These are phyloP conservation scores for Suhomyces atakaporum DNA, from an alignment of 1,139 yeast species.

Conservation along the genomic window DNA sequence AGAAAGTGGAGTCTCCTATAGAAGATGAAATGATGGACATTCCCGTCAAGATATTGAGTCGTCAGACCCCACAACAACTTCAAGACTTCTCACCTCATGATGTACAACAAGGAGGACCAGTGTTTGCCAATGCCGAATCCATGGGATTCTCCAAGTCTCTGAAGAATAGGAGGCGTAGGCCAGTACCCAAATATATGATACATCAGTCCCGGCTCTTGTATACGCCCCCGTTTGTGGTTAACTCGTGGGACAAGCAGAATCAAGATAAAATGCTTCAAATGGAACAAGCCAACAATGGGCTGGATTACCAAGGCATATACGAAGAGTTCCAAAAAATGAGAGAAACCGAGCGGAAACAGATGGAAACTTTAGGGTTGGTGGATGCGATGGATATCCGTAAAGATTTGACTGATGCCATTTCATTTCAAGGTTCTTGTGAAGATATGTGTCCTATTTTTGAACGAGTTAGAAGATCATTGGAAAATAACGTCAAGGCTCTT, in stretches of 20 bases:
- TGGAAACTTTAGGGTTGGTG: conserved; percentile 83
- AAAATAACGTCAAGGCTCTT: conserved; percentile 78
- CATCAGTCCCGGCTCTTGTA: conserved; percentile 40
- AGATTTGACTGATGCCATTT: conserved; percentile 80
- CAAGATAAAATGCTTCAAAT: conserved; percentile 41
- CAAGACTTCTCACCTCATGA: conserved; percentile 28
- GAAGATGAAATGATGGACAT: conserved; percentile 20
- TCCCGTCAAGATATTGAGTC: conserved; percentile 25
- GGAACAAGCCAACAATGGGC: conserved; percentile 35
- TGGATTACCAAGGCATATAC: conserved; percentile 46
- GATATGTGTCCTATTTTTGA: conserved; percentile 97
- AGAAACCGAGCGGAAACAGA: conserved; percentile 70
- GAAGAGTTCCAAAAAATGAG: conserved; percentile 69
- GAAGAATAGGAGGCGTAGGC: conserved; percentile 22
- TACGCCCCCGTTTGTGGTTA: conserved; percentile 37
- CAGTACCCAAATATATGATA: conserved; percentile 39
- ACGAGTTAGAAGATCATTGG: conserved; percentile 83
- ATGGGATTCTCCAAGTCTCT: conserved; percentile 30
- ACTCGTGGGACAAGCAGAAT: conserved; percentile 45
- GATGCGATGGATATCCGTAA: conserved; percentile 86
- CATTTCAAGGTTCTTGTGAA: conserved; percentile 82
- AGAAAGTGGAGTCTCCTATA: conserved; percentile 7
- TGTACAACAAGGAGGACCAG: conserved; percentile 29
- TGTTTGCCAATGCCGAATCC: conserved; percentile 29
- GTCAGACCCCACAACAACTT: conserved; percentile 23